These are phyloP conservation scores for Rhizophora mangle DNA, from an alignment of 345 rosid genomes.

Conservation along the genomic window DNA sequence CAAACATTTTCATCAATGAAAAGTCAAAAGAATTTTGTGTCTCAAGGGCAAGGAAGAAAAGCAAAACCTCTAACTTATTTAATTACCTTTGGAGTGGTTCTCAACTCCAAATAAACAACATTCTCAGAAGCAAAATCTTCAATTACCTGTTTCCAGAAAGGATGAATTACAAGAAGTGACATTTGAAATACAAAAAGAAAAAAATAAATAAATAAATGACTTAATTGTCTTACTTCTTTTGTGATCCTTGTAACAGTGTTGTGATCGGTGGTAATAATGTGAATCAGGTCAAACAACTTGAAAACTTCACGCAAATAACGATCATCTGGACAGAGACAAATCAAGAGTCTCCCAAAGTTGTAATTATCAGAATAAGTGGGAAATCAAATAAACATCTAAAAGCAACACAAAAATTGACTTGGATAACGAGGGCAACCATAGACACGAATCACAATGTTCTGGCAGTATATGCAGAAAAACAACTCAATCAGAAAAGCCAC, in stretches of 20 bases:
- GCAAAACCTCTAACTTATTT: not conserved
- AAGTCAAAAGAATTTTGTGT: not conserved
- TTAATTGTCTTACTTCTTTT: slow-evolving; percentile 51
- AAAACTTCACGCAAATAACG: slow-evolving; percentile 72
- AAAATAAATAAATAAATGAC: not conserved
- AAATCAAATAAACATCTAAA: not conserved
- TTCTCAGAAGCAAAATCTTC: slow-evolving; percentile 93
- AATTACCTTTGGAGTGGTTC: slow-evolving; percentile 92
- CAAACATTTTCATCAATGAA: slow-evolving; percentile 10
- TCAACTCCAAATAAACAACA: slow-evolving; percentile 78
- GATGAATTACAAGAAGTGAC: not conserved
- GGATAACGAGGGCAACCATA: not conserved
- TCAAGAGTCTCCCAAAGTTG: not conserved
- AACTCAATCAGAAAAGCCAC: not conserved
- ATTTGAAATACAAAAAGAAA: too few species aligned
- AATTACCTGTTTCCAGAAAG: slow-evolving; percentile 49
- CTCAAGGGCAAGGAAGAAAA: not conserved
- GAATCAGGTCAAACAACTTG: slow-evolving; percentile 85
- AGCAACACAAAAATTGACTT: not conserved
- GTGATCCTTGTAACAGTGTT: slow-evolving; percentile 73
- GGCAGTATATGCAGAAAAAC: not conserved
- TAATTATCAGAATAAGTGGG: not conserved
- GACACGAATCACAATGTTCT: not conserved
- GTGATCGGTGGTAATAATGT: slow-evolving; percentile 76
- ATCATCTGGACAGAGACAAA: slow-evolving; percentile 41